phyloP scores from a whole-genome alignment of 2,329 filamentous ascomycete genomes.

The Verticillium longisporum region DNA sequence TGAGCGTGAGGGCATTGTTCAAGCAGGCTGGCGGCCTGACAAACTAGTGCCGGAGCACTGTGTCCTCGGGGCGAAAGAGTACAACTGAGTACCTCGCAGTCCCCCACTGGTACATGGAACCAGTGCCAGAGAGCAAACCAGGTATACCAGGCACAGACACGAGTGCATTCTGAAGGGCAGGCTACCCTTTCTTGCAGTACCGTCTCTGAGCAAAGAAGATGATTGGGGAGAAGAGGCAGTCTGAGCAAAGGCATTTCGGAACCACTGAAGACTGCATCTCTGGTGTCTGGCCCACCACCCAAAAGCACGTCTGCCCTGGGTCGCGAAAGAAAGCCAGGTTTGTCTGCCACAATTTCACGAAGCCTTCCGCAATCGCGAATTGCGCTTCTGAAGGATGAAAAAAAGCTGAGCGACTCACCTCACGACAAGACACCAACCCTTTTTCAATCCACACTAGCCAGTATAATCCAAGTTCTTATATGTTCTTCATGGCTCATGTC shows the following conservation, averaged over 20 bases:
- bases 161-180: background rate
- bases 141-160: background rate
- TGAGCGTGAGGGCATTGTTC: background rate
- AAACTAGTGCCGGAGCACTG: background rate
- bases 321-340: background rate
- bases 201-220: background rate
- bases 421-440: too few species aligned
- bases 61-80: background rate
- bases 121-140: constrained; percentile 3
- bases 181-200: background rate
- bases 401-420: too few species aligned
- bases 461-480: too few species aligned
- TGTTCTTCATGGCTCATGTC: background rate
- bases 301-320: background rate
- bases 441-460: too few species aligned
- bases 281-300: background rate
- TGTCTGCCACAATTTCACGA: background rate
- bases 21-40: background rate
- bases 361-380: background rate
- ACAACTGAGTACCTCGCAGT: background rate
- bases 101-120: constrained; percentile 9
- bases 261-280: background rate
- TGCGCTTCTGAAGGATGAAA: too few species aligned
- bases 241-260: background rate
- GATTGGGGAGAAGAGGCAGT: background rate